Conservation (phyloP, 2,329 filamentous ascomycete species). For the Pseudocercospora fijiensis region DNA sequence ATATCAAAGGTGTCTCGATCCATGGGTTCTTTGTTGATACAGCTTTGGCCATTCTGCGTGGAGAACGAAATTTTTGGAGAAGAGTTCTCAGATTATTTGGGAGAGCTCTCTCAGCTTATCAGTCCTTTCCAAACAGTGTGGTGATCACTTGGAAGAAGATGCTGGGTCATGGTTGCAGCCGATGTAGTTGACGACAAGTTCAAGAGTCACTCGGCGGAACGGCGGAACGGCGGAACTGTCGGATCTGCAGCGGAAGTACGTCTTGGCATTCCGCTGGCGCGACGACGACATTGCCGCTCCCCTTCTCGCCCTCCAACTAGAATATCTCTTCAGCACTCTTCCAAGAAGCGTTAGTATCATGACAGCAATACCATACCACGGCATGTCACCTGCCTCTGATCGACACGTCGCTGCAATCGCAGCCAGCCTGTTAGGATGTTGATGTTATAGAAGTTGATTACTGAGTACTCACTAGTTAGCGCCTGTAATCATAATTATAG, state of each 20-base stretch:
- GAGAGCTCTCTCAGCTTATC: too few species aligned
- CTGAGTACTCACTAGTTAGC: too few species aligned
- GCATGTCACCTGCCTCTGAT: too few species aligned
- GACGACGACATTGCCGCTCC: not conserved
- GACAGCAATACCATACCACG: not conserved
- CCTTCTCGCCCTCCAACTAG: not conserved
- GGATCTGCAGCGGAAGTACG: not conserved
- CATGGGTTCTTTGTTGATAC: slow-evolving; percentile 51
- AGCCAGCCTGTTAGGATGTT: too few species aligned
- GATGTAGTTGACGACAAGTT: not conserved
- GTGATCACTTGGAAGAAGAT: not conserved
- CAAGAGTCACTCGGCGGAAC: too few species aligned
- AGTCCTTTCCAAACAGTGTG: too few species aligned
- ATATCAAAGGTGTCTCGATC: slow-evolving; percentile 69
- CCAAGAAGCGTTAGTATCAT: not conserved
- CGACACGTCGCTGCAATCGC: too few species aligned
- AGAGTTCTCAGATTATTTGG: not conserved
- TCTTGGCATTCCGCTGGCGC: not conserved
- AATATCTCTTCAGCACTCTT: not conserved
- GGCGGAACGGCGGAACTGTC: not conserved
- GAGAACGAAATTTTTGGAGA: not conserved
- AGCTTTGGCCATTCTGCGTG: not conserved
- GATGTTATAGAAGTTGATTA: too few species aligned
- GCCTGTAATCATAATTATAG: too few species aligned
- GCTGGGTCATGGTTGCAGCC: not conserved